Percentiles rank a stretch among this genome's conserved stretches.
Conservation (phyloP, 495 filamentous ascomycete species). For the Xanthoparmelia taractica region DNA sequence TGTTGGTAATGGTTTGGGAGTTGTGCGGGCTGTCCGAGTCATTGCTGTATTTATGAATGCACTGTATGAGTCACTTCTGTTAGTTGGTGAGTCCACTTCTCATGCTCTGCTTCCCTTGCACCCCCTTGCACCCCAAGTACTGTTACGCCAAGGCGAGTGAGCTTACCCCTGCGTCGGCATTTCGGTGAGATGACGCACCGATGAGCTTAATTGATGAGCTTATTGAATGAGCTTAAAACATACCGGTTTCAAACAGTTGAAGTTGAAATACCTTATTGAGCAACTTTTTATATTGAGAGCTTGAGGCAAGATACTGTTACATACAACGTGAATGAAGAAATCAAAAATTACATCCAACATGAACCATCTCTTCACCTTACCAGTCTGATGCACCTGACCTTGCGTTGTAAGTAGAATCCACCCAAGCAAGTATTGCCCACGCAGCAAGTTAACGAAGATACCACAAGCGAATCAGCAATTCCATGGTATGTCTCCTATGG, state of each 20-base stretch:
- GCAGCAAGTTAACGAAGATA: background rate
- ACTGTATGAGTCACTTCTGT: background rate
- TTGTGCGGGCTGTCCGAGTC: constrained; percentile 12
- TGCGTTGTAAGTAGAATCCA: too few relatives aligned
- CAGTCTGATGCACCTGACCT: background rate
- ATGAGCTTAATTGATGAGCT: background rate
- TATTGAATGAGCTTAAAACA: background rate
- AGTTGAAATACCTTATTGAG: too few relatives aligned
- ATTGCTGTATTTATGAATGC: background rate
- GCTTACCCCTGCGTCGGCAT: background rate
- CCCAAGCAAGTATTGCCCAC: background rate
- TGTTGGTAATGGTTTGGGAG: constrained; percentile 23
- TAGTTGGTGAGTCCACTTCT: too few relatives aligned
- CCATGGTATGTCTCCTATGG: constrained; percentile 8
- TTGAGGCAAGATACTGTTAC: too few relatives aligned
- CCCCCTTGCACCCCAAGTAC: background rate
- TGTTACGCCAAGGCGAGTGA: too few relatives aligned
- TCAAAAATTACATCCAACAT: too few relatives aligned
- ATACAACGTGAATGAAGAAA: too few relatives aligned
- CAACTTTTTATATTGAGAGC: too few relatives aligned
- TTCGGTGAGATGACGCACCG: background rate
- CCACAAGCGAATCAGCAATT: background rate
- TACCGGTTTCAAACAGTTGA: too few relatives aligned
- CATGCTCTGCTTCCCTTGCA: background rate
- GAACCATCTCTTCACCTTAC: too few relatives aligned